These are phyloP conservation scores for Boletus reticuloceps DNA, from an alignment of 768 basidiomycete species.

Conservation along the genomic window DNA sequence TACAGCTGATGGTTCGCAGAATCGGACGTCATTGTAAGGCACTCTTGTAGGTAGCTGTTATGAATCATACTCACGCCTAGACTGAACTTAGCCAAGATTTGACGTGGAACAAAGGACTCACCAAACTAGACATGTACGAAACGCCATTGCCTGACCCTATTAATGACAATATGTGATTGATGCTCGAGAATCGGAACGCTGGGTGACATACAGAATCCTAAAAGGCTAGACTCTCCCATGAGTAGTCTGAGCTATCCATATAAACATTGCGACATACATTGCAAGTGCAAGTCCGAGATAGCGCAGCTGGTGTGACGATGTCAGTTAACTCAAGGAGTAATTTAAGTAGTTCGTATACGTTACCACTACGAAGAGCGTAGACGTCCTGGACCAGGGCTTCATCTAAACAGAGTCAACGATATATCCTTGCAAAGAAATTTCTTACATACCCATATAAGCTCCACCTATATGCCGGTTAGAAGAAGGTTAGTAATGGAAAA, in stretches of 20 bases:
- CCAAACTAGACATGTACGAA: neutral
- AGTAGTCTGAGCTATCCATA: neutral
- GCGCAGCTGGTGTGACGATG: neutral
- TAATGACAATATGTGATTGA: neutral
- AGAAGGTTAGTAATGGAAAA: too few relatives aligned
- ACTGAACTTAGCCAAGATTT: neutral
- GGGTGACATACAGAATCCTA: neutral
- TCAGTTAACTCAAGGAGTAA: neutral
- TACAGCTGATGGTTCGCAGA: neutral
- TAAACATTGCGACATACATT: constrained; percentile 1
- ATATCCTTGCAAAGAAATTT: neutral
- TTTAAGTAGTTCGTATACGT: neutral
- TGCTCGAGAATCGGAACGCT: neutral
- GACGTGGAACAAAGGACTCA: neutral
- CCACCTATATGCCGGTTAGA: neutral
- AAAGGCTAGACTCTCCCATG: neutral
- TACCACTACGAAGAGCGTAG: constrained; percentile 13
- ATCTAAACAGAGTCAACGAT: neutral
- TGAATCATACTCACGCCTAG: constrained; percentile 5
- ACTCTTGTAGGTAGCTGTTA: too few relatives aligned
- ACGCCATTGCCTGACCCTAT: neutral
- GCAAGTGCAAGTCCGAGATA: constrained; percentile 6
- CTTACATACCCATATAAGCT: constrained; percentile 12
- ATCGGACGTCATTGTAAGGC: neutral
- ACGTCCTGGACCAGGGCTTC: constrained; percentile 9